Conservation (phyloP, 2,329 filamentous ascomycete genomes). For the Ciborinia camelliae region DNA sequence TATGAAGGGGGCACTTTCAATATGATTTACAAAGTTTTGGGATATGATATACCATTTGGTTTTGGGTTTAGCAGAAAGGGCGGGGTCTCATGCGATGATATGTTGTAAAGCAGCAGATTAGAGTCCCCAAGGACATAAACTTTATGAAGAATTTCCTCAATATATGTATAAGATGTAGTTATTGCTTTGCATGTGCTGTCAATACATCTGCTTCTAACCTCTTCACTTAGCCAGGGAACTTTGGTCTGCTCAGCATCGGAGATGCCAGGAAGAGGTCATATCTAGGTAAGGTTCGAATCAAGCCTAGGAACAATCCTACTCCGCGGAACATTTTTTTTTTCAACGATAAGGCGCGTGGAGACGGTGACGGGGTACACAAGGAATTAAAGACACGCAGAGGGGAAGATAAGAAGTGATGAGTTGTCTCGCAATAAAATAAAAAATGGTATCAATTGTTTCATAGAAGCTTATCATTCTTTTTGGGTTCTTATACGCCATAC, state of each 20-base stretch:
- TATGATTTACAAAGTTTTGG: background rate
- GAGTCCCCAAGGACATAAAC: background rate
- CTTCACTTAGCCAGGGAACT: too few species aligned
- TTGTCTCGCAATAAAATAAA: conserved; percentile 8
- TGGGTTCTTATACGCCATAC: conserved; percentile 31
- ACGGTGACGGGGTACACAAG: background rate
- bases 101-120: background rate
- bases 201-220: background rate
- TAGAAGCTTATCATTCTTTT: conserved; percentile 23
- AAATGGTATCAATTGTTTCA: conserved; percentile 16
- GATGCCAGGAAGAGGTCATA: too few species aligned
- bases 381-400: background rate
- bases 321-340: too few species aligned
- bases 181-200: background rate
- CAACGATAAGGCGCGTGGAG: accelerated
- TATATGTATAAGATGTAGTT: background rate
- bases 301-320: too few species aligned
- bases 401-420: background rate
- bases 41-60: background rate
- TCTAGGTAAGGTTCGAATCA: too few species aligned
- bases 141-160: background rate
- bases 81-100: background rate
- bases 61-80: background rate
- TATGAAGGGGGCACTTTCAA: background rate
- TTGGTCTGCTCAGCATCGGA: too few species aligned